Percentiles rank a stretch among this genome's conserved stretches.
phyloP scores from a whole-genome alignment of 306 rosid genomes.

The Begonia masoniana region DNA sequence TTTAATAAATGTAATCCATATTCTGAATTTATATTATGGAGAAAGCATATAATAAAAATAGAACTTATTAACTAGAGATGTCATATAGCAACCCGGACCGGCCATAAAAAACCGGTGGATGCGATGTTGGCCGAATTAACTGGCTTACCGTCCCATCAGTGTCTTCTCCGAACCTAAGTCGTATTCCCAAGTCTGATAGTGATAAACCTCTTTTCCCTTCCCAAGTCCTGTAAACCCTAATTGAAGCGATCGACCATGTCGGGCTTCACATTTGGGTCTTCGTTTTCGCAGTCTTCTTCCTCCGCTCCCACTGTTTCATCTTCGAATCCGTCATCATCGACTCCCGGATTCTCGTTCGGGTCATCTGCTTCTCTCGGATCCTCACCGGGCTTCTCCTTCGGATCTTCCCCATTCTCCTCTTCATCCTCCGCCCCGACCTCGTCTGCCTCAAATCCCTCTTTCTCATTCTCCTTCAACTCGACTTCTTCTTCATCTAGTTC shows the following conservation, averaged over 20 bases:
- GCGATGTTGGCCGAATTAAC: no score
- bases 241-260: constrained; percentile 27
- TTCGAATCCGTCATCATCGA: constrained; percentile 13
- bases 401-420: constrained; percentile 13
- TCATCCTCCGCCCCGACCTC: constrained; percentile 30
- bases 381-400: constrained; percentile 17
- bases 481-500: constrained; percentile 7
- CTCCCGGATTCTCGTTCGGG: constrained; percentile 10
- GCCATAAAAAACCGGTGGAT: no score
- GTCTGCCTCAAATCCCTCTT: constrained; percentile 20
- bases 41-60: no score
- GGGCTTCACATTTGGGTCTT: constrained; percentile 40
- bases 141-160: no score
- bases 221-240: no score
- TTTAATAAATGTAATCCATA: no score
- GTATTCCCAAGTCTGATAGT: no score
- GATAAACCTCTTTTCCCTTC: no score
- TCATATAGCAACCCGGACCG: no score
- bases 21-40: no score
- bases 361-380: constrained; percentile 7
- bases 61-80: no score
- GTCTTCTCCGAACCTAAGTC: no score
- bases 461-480: constrained; percentile 9
- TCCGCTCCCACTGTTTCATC: constrained; percentile 15
- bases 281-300: constrained; percentile 10